phyloP scores from a whole-genome alignment of 805 yeast species.

The Metschnikowia dekortorum region DNA sequence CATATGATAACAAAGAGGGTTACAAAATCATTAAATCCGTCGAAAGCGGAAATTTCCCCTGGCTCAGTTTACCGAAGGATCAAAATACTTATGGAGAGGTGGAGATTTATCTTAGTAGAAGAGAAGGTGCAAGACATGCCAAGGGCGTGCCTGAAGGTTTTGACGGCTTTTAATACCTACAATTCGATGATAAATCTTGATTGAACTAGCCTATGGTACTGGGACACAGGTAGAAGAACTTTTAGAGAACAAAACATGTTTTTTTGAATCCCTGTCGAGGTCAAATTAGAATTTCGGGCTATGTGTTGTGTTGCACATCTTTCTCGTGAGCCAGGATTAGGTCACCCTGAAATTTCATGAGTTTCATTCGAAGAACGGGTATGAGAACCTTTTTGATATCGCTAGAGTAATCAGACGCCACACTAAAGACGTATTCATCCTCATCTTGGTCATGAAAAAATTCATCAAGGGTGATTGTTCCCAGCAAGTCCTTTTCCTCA shows the following conservation, averaged over 20 bases:
- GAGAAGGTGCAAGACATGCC: slow-evolving; percentile 65
- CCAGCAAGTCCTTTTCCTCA: slow-evolving; percentile 36
- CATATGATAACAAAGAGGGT: slow-evolving; percentile 81
- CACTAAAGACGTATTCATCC: slow-evolving; percentile 54
- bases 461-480: slow-evolving; percentile 54
- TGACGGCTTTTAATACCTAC: slow-evolving; percentile 32
- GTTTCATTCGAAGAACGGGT: slow-evolving; percentile 46
- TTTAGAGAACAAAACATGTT: neutral
- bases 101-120: slow-evolving; percentile 38
- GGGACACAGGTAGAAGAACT: neutral
- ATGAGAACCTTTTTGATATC: slow-evolving; percentile 47
- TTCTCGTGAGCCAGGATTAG: slow-evolving; percentile 58
- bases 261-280: neutral
- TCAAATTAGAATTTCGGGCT: neutral
- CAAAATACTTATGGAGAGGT: slow-evolving; percentile 51
- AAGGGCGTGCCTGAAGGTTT: slow-evolving; percentile 88
- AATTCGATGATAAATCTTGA: neutral
- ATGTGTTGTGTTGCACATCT: slow-evolving; percentile 50
- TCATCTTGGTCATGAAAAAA: slow-evolving; percentile 75
- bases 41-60: slow-evolving; percentile 45
- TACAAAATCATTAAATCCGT: slow-evolving; percentile 56
- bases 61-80: slow-evolving; percentile 49
- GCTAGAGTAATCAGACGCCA: slow-evolving; percentile 35
- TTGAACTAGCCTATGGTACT: neutral
- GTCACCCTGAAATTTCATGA: slow-evolving; percentile 58